Evolutionary conservation across 2,329 filamentous ascomycete genomes (phyloP), one percentile per base, ranked within the genome.

Genomic region (Fusarium napiforme): DNA sequence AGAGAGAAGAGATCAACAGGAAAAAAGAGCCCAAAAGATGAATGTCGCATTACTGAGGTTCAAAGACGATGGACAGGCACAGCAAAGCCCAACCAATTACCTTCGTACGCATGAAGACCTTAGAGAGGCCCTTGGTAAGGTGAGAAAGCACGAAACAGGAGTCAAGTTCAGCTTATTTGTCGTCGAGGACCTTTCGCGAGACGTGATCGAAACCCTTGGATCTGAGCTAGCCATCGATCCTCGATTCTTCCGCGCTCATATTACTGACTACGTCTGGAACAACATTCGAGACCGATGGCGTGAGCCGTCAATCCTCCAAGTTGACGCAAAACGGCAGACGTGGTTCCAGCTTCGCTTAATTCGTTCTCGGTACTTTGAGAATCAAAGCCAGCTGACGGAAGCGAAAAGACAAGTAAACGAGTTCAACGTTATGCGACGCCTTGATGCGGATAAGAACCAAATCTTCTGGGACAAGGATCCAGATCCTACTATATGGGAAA

Each of bases 91-190:
- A 7, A 0, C 4, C 2, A 9, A 32, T 12, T 0, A 18, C 10
- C 14, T 49, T 9, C 4, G 4, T 7, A 18, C 2, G 7, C 14
- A 7, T 9, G 15, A 12, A 3, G 28, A 32, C 7, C 28, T 49
- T 3, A 12, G 21, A 12, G 9, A 1, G 7, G 21, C 19, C 7
- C 6, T 32, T 12, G 0, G n/a, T n/a, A n/a, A n/a, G n/a, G 14
- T 28, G 3, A 4, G 4, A 18, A 9, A 2, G 0, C 21, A 15
- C 16, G 46, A 2, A 4, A 0, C 0, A n/a, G 15, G 14, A 11
- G 21, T n/a, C 2, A 32, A 11, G 2, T 52, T 50, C 5, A 40
- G 5, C 9, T 36, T 60, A 3, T 60, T 60, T 1, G 28, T 60
- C 1, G 46, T 53, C 1, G 58, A 60, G 16, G 58, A 60, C 1